Percentiles rank a stretch among this genome's conserved stretches.
phyloP scores from a whole-genome alignment of 768 basidiomycete genomes.

The Leccinellum luteum region DNA sequence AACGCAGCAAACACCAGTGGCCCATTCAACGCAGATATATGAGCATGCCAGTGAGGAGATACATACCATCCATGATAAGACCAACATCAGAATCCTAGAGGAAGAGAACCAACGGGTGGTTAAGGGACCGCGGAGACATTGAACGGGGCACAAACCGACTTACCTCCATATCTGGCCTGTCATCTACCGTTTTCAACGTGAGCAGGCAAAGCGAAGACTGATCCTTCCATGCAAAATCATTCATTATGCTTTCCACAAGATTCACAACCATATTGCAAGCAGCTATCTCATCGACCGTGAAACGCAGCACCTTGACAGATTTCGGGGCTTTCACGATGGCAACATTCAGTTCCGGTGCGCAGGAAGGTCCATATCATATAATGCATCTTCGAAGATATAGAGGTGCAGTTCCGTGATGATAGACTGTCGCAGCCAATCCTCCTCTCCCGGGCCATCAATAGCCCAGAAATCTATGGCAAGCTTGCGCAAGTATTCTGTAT shows the following conservation, averaged over 20 bases:
- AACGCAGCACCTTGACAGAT: background rate
- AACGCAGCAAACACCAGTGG: background rate
- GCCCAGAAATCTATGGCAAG: background rate
- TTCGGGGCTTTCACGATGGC: background rate
- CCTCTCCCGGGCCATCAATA: background rate
- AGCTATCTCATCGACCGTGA: background rate
- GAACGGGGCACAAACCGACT: background rate
- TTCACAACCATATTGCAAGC: background rate
- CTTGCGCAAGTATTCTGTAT: background rate
- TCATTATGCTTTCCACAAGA: background rate
- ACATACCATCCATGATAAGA: background rate
- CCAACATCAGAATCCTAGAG: background rate
- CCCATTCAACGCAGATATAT: background rate
- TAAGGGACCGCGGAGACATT: background rate
- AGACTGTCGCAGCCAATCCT: background rate
- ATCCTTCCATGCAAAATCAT: background rate
- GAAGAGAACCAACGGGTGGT: background rate
- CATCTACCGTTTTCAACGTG: background rate
- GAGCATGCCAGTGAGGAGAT: background rate
- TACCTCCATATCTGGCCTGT: background rate
- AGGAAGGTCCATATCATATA: background rate
- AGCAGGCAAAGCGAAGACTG: background rate
- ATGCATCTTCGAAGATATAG: background rate
- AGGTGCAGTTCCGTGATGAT: background rate
- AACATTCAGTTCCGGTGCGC: background rate